These are phyloP conservation scores for Yarrowia divulgata DNA, from an alignment of 805 yeast species.

Conservation along the genomic window DNA sequence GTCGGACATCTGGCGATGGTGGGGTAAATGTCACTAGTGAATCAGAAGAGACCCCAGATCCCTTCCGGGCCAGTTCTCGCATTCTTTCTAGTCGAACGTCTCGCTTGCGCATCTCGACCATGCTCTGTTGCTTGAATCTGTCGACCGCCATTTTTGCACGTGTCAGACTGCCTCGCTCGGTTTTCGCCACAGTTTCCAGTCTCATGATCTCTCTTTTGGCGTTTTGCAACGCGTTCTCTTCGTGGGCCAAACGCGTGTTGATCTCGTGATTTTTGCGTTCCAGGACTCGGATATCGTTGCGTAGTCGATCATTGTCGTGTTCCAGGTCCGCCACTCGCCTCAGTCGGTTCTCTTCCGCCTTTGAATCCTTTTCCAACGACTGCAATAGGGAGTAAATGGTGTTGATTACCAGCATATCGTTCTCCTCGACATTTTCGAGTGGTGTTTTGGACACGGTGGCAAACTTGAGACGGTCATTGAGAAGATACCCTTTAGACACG, in stretches of 20 bases:
- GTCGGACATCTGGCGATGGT: constrained; percentile 37
- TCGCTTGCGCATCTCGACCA: constrained; percentile 45
- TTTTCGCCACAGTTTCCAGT: constrained; percentile 7
- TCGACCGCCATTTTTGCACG: constrained; percentile 39
- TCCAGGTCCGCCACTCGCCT: constrained; percentile 40
- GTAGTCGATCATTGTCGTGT: constrained; percentile 36
- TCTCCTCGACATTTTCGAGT: constrained; percentile 29
- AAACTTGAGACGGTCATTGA: constrained; percentile 42
- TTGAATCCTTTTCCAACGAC: constrained; percentile 42
- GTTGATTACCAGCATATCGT: constrained; percentile 45
- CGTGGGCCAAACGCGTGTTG: constrained; percentile 13
- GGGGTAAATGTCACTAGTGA: constrained; percentile 41
- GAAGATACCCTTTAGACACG: constrained; percentile 44
- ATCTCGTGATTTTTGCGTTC: constrained; percentile 10
- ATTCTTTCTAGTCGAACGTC: constrained; percentile 44
- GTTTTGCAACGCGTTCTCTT: constrained; percentile 20
- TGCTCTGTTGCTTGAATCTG: constrained; percentile 41
- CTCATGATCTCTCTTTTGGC: neutral
- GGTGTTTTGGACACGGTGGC: constrained; percentile 36
- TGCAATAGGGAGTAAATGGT: constrained; percentile 45
- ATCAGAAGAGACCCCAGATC: constrained; percentile 41
- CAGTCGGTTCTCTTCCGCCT: constrained; percentile 39
- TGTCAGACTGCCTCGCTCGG: constrained; percentile 26
- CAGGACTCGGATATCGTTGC: constrained; percentile 3
- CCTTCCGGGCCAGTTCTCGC: constrained; percentile 42